phyloP scores from a whole-genome alignment of 139 green algal species.

The Picochlorum sp. region DNA sequence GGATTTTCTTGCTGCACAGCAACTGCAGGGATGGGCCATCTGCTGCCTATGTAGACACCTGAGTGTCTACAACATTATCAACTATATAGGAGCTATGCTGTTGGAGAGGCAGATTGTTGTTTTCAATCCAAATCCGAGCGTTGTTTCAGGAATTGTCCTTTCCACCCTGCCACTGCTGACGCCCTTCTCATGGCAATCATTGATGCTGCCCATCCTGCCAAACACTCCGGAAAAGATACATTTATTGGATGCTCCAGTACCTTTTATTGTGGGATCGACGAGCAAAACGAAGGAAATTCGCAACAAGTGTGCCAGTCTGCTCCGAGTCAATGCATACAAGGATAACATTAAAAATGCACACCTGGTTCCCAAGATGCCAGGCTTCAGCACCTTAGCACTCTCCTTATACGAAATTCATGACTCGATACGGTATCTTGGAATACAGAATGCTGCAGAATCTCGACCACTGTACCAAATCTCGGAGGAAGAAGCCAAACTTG shows the following conservation, averaged over 20 bases:
- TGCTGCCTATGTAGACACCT: constrained; percentile 63
- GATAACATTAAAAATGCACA: constrained; percentile 42
- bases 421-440: constrained; percentile 26
- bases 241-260: constrained; percentile 51
- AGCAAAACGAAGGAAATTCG: constrained; percentile 81
- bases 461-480: constrained; percentile 19
- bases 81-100: constrained; percentile 61
- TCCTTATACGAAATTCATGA: constrained; percentile 50
- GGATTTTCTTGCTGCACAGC: constrained; percentile 8
- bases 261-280: constrained; percentile 75
- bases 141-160: constrained; percentile 62
- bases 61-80: constrained; percentile 72
- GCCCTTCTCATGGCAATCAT: constrained; percentile 75
- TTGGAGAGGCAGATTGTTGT: constrained; percentile 84
- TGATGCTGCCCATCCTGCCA: constrained; percentile 79
- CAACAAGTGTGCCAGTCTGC: constrained; percentile 37
- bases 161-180: constrained; percentile 71
- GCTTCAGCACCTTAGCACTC: constrained; percentile 26
- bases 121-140: constrained; percentile 74
- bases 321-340: constrained; percentile 87
- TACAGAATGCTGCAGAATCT: constrained; percentile 3
- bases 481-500: constrained; percentile 2
- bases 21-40: constrained; percentile 54
- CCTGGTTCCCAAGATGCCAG: constrained; percentile 47
- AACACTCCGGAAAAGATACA: constrained; percentile 22